Base-by-base conservation (phyloP, 1,284 basidiomycete species). In the Sanghuangporus baumii region DNA sequence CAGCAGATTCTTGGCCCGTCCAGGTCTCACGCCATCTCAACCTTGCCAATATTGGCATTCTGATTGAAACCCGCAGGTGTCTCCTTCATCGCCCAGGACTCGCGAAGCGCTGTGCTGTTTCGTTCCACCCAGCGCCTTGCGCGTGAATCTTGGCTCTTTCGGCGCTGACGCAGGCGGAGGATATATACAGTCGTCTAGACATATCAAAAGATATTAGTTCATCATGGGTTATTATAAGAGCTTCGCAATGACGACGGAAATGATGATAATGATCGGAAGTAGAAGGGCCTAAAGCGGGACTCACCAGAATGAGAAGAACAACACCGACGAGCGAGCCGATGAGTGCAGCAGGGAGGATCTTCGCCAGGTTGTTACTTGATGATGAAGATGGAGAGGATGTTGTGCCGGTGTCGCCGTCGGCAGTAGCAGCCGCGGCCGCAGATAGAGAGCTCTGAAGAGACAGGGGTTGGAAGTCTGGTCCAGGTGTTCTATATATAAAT, bases 21-120 rank as follows among this genome's bases (percentile, higher is more conserved):
- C 18, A 7, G 11, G 14, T 51, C 48, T 54, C 31, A 54, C 4
- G 52, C 52, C 12, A 36, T 37, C 36, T 54, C 52, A n/a, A 34
- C 16, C 34, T 54, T 54, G 2, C 16, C 37, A 51, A 11, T 23
- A 26, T 14, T 23, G 14, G 12, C 2, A 7, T 16, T 20, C 7
- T 4, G 9, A 31, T 26, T 51, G 48, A 51, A 46, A 16, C 50
- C 23, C 2, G 31, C 7, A 23, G 52, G 52, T 12, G 52, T 43
- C 60, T 64, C 63, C 41, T 60, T 60, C 63, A 65, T 57, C 34
- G 54, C 55, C 63, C 63, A 65, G 1, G 63, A 65, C 52, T 54
- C 52, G 14, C n/a, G 16, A 23, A 37, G 31, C 9, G 31, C 34
- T 7, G n/a, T 50, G 38, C 63, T 65, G 56, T 65, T 62, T 7